A percentile compares a stretch with the other conserved stretches of the same genome.
phyloP scores from a whole-genome alignment of 1,139 yeast species.

The Pichia cactophila region DNA sequence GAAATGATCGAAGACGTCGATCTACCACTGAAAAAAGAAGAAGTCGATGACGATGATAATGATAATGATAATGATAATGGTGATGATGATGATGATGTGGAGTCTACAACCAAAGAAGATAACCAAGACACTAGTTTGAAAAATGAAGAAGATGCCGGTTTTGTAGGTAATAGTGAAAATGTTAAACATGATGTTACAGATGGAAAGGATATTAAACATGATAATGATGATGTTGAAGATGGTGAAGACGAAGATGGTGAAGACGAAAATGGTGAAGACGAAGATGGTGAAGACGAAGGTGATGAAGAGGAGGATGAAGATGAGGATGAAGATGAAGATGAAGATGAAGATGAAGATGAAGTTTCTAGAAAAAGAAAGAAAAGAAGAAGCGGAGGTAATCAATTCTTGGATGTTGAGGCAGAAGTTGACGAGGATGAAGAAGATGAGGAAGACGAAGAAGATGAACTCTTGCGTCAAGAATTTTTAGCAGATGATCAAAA shows the following conservation, averaged over 20 bases:
- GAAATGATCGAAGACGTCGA: background rate
- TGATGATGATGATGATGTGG: background rate
- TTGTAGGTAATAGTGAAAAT: background rate
- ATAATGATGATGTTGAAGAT: slow-evolving; percentile 25
- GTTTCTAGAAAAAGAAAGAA: slow-evolving; percentile 39
- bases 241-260: slow-evolving; percentile 34
- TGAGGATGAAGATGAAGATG: slow-evolving; percentile 62
- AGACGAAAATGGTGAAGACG: slow-evolving; percentile 36
- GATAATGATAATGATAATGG: background rate
- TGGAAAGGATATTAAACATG: slow-evolving; percentile 36
- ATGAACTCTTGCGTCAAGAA: slow-evolving; percentile 78
- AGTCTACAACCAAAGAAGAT: too few species aligned
- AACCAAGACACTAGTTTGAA: background rate
- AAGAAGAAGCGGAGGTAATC: slow-evolving; percentile 68
- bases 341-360: slow-evolving; percentile 47
- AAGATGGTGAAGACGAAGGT: slow-evolving; percentile 25
- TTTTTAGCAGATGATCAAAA: slow-evolving; percentile 63
- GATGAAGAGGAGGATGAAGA: slow-evolving; percentile 46
- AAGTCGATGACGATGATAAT: background rate
- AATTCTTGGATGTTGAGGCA: slow-evolving; percentile 97
- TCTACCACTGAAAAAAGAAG: background rate
- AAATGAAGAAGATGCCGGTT: slow-evolving; percentile 3
- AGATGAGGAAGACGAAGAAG: slow-evolving; percentile 88
- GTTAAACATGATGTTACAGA: slow-evolving; percentile 5
- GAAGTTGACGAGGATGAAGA: slow-evolving; percentile 98